These are phyloP conservation scores for Coriolopsis trogii DNA, from an alignment of 1,284 basidiomycete species.

Conservation along the genomic window DNA sequence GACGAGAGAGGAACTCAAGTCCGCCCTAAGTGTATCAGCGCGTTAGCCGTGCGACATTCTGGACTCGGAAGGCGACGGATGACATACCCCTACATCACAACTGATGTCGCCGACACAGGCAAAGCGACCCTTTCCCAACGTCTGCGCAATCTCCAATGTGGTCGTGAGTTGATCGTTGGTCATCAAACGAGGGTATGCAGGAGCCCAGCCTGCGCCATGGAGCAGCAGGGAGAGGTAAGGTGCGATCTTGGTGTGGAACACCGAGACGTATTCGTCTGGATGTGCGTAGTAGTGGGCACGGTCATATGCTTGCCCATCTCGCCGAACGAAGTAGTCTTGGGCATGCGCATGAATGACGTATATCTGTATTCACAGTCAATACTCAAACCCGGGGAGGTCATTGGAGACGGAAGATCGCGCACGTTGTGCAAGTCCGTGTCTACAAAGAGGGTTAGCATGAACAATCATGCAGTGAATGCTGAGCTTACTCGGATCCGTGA, in stretches of 20 bases:
- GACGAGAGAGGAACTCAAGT: conserved; percentile 76
- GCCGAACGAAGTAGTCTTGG: conserved; percentile 65
- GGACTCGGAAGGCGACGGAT: background rate
- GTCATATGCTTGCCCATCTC: conserved; percentile 59
- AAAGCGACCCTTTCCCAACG: conserved; percentile 58
- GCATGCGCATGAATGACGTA: conserved; percentile 80
- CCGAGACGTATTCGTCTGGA: conserved; percentile 67
- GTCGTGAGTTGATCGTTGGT: conserved; percentile 61
- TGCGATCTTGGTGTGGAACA: conserved; percentile 77
- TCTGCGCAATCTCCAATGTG: conserved; percentile 53
- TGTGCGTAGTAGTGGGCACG: conserved; percentile 73
- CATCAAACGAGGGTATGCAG: conserved; percentile 79
- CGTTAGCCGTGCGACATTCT: background rate
- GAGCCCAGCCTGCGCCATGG: conserved; percentile 85
- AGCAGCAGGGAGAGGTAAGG: conserved; percentile 84
- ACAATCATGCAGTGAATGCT: background rate
- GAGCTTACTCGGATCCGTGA: conserved; percentile 50
- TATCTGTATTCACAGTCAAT: conserved; percentile 55
- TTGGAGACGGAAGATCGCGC: background rate
- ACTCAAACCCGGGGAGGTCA: background rate
- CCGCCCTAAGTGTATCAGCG: conserved; percentile 59
- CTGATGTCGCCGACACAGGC: conserved; percentile 83
- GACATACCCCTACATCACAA: conserved; percentile 75
- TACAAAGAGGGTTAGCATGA: conserved; percentile 28
- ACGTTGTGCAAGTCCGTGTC: conserved; percentile 60